Percentiles rank a stretch among this genome's conserved stretches.
phyloP scores from a whole-genome alignment of 2,329 filamentous ascomycete species.

The Fusarium haematococcum region DNA sequence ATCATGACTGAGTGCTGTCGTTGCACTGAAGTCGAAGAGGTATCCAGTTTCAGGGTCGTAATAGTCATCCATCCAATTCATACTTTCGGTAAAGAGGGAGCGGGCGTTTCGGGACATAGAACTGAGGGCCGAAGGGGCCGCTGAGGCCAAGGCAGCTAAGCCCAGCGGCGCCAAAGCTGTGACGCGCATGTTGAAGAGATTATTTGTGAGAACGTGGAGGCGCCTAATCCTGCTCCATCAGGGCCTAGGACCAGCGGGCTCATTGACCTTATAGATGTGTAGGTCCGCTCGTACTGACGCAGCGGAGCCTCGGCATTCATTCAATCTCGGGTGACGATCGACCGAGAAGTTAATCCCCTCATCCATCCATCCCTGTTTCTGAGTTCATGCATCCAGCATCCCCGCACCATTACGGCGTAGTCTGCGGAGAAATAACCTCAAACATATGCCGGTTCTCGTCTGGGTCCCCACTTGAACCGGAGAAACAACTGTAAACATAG shows the following conservation, averaged over 20 bases:
- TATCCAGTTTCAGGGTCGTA: conserved; percentile 66
- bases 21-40: conserved; percentile 61
- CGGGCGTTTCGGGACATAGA: conserved; percentile 21
- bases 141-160: background rate
- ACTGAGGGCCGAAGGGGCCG: background rate
- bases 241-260: background rate
- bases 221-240: background rate
- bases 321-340: background rate
- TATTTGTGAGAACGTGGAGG: background rate
- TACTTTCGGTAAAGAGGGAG: conserved; percentile 46
- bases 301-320: background rate
- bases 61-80: conserved; percentile 66
- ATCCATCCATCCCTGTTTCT: background rate
- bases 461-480: background rate
- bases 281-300: background rate
- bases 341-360: background rate
- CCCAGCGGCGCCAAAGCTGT: background rate
- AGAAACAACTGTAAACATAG: background rate
- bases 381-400: background rate
- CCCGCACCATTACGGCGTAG: background rate
- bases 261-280: background rate
- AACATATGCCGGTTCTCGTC: background rate
- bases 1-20: conserved; percentile 63
- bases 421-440: background rate
- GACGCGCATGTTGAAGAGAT: background rate